A percentile compares a stretch with the other conserved stretches of the same genome.
Evolutionary conservation across 352 stramenopile species (phyloP).

Genomic region (Phytophthora litchii): DNA sequence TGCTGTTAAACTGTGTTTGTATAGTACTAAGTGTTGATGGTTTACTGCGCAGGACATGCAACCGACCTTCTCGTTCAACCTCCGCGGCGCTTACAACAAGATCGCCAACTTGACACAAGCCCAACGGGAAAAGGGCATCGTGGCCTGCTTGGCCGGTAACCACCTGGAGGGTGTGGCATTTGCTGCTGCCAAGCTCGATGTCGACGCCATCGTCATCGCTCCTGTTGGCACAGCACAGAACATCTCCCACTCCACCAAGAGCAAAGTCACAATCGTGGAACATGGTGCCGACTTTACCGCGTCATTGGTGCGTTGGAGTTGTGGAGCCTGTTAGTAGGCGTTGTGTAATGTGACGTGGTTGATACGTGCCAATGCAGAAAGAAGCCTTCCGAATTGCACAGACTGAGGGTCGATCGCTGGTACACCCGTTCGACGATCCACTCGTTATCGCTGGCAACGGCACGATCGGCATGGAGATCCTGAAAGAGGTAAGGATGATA

Average conservation of each 20-base stretch:
- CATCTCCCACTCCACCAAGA: conserved; percentile 63
- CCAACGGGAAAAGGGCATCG: conserved; percentile 82
- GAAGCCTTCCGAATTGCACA: conserved; percentile 92
- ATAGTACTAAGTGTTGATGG: conserved; percentile 6
- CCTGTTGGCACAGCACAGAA: conserved; percentile 95
- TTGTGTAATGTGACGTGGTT: conserved; percentile 3
- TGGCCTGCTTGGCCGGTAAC: conserved; percentile 92
- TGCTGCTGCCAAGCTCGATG: conserved; percentile 91
- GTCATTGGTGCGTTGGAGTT: conserved; percentile 59
- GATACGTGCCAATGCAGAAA: conserved; percentile 41
- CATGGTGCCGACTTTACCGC: conserved; percentile 97
- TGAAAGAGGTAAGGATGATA: conserved; percentile 63
- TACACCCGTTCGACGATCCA: conserved; percentile 98
- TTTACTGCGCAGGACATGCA: conserved; percentile 89
- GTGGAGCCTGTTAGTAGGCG: not conserved
- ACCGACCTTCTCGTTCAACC: conserved; percentile 98
- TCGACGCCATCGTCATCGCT: conserved; percentile 97
- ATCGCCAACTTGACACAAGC: conserved; percentile 93
- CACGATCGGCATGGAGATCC: conserved; percentile 95
- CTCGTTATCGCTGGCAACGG: conserved; percentile 98
- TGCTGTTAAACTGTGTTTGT: not conserved
- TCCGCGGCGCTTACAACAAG: conserved; percentile 98
- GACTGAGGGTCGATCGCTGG: conserved; percentile 92
- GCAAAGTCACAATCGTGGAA: conserved; percentile 93
- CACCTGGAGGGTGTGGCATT: conserved; percentile 98